Evolutionary conservation across 2,329 filamentous ascomycete species (phyloP).

Genomic region (Rhinocladiella mackenziei): DNA sequence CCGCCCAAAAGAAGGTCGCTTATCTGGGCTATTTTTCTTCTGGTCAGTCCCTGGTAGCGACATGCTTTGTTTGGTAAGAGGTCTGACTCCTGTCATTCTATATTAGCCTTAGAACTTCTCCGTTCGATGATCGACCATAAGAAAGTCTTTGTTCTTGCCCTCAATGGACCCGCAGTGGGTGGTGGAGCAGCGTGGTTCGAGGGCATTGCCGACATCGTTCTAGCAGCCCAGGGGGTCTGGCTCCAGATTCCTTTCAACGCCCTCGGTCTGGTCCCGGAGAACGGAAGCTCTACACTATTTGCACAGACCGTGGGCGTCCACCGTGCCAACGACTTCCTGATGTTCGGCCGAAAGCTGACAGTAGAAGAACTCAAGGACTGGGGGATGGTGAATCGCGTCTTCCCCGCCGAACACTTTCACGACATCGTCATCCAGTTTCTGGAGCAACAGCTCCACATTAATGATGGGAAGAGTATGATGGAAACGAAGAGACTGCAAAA

Average conservation of each 20-base stretch:
- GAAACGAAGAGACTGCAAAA: slow-evolving; percentile 51
- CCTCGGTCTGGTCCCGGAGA: slow-evolving; percentile 49
- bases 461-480: slow-evolving; percentile 53
- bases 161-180: slow-evolving; percentile 51
- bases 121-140: slow-evolving; percentile 45
- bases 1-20: no score
- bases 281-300: slow-evolving; percentile 46
- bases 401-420: slow-evolving; percentile 42
- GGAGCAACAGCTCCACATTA: slow-evolving; percentile 47
- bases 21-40: no score
- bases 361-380: slow-evolving; percentile 43
- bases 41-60: no score
- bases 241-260: slow-evolving; percentile 49
- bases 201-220: slow-evolving; percentile 48
- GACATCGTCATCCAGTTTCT: slow-evolving; percentile 41
- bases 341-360: slow-evolving; percentile 49
- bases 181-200: slow-evolving; percentile 51
- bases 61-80: no score
- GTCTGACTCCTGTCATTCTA: not conserved
- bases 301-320: slow-evolving; percentile 49
- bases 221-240: slow-evolving; percentile 44
- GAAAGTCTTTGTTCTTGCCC: slow-evolving; percentile 49
- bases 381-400: slow-evolving; percentile 48
- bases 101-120: slow-evolving; percentile 15
- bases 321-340: slow-evolving; percentile 51